Evolutionary conservation across 164 flowering plant genomes (phyloP), one percentile per base, ranked within the genome.

Genomic region (Tetrastigma voinierianum): DNA sequence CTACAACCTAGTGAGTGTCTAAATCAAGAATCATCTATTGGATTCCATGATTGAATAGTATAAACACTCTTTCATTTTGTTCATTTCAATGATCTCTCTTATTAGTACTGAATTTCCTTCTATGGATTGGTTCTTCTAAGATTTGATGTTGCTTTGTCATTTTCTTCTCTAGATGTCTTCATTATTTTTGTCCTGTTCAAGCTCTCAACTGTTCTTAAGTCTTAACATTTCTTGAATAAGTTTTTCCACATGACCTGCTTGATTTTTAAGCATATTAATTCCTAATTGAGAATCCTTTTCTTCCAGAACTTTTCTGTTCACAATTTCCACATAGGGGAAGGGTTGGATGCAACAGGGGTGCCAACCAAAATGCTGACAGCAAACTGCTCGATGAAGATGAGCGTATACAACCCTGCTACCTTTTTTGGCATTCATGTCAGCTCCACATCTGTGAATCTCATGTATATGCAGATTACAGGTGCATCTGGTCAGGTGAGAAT

Each of bases 361-460:
- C 84, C 87, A 21, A 82, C 88, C 12, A 82, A 76, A 76, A 52
- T 85, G 69, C 51, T 82, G 63, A 79, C 88, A 1, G n/a, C n/a
- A 46, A 87, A 87, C 57, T 74, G 82, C 46, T 77, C 92, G 4
- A 20, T 77, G n/a, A 74, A 47, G 21, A 70, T 87, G 75, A 68
- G 9, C 11, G 68, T 87, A 21, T 57, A 76, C 66, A 87, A 85
- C 61, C 86, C 89, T 10, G 92, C 85, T 25, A 74, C 86, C 3
- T 85, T 83, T 65, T 87, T 82, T 20, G 88, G 91, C 56, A 78
- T 87, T 74, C 85, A 85, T 72, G 82, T 87, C 44, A 74, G 69
- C 69, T 70, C 86, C 7, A 9, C 64, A 0, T 67, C 81, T 21
- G 59, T 81, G 56, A 67, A 78, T 61, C 86, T 87, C 44, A 62